A percentile compares a stretch with the other conserved stretches of the same genome.
Evolutionary conservation across 2,329 filamentous ascomycete species (phyloP).

Genomic region (Hypoxylon rubiginosum): DNA sequence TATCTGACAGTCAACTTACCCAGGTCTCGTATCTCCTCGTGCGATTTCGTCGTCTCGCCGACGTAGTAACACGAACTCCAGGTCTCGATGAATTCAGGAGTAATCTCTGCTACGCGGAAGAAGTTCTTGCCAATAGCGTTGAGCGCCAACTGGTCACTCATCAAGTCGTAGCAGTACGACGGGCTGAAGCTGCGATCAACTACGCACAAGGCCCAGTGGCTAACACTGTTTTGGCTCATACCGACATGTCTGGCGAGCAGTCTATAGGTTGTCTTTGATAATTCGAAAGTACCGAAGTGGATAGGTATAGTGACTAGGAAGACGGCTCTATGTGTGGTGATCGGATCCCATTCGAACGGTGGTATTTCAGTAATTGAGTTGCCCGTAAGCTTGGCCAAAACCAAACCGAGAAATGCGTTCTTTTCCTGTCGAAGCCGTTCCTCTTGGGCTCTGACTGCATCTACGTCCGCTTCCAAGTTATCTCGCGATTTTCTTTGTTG

Average conservation of each 20-base stretch:
- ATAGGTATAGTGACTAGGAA: conserved; percentile 50
- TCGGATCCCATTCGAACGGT: conserved; percentile 39
- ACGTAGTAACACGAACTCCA: conserved; percentile 52
- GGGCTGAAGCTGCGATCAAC: conserved; percentile 45
- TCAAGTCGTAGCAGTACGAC: conserved; percentile 50
- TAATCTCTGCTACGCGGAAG: conserved; percentile 50
- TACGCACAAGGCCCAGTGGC: conserved; percentile 50
- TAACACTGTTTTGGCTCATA: conserved; percentile 50
- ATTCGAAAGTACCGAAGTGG: conserved; percentile 48
- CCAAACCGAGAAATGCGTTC: conserved; percentile 42
- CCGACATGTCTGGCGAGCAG: conserved; percentile 49
- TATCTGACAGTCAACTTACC: conserved; percentile 41
- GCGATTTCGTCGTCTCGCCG: conserved; percentile 51
- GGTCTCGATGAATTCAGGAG: conserved; percentile 45
- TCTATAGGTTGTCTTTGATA: conserved; percentile 46
- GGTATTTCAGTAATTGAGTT: conserved; percentile 44
- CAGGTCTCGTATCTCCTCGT: conserved; percentile 49
- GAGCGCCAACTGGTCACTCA: conserved; percentile 50
- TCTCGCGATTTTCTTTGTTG: conserved; percentile 26
- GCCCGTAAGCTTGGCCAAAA: conserved; percentile 45
- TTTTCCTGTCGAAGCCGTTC: conserved; percentile 40
- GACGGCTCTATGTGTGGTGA: conserved; percentile 43
- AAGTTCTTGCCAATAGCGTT: conserved; percentile 48
- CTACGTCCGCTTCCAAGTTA: conserved; percentile 14
- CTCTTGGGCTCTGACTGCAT: conserved; percentile 29